These are phyloP conservation scores for Hymenoscyphus repandus DNA, from an alignment of 2,329 filamentous ascomycete species.

Conservation along the genomic window DNA sequence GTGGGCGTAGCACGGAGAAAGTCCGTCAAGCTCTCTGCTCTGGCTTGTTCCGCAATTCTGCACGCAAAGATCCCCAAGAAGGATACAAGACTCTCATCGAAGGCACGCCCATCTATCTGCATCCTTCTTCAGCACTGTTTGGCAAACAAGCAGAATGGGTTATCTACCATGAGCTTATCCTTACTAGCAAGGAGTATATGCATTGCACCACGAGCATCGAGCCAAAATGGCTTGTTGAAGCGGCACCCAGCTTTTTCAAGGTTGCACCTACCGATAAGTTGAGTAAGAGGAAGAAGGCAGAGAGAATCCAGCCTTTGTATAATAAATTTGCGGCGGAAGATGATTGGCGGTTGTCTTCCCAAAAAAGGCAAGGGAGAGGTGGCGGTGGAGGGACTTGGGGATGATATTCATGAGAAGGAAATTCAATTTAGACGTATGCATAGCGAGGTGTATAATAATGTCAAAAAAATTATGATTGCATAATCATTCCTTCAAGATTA, in stretches of 20 bases:
- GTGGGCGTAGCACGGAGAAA: conserved; percentile 79
- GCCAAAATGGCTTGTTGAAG: conserved; percentile 89
- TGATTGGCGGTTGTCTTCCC: conserved; percentile 89
- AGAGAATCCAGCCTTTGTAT: conserved; percentile 91
- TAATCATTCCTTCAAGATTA: not conserved
- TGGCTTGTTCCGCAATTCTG: conserved; percentile 93
- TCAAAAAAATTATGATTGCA: not conserved
- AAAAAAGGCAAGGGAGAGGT: conserved; percentile 76
- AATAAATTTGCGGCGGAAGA: conserved; percentile 90
- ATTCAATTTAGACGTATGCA: not conserved
- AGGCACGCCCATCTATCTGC: conserved; percentile 89
- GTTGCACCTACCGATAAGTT: conserved; percentile 82
- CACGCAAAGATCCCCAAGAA: conserved; percentile 91
- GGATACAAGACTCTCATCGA: conserved; percentile 98
- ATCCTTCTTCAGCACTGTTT: conserved; percentile 86
- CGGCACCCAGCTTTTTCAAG: conserved; percentile 98
- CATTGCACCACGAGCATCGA: conserved; percentile 89
- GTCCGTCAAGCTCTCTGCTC: conserved; percentile 85
- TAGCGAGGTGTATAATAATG: not conserved
- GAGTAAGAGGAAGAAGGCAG: conserved; percentile 87
- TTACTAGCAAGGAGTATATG: conserved; percentile 99
- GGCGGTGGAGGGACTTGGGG: conserved; percentile 95
- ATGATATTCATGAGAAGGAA: conserved; percentile 33
- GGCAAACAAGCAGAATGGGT: conserved; percentile 96
- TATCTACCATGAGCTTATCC: conserved; percentile 83